phyloP scores from a whole-genome alignment of 2,329 filamentous ascomycete species.

The Aspergillus versicolor region DNA sequence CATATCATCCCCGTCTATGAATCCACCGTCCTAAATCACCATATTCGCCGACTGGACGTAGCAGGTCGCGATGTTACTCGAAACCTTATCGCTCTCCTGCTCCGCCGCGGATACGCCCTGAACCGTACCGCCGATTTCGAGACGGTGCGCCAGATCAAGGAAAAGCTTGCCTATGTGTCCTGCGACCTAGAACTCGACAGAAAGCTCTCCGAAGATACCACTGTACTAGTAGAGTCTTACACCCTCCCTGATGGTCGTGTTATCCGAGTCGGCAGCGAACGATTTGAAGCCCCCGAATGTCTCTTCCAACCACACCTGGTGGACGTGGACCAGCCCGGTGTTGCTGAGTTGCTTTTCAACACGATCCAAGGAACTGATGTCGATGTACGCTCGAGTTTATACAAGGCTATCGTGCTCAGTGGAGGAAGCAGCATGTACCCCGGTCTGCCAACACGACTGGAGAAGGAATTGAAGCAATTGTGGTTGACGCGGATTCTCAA shows the following conservation, averaged over 20 bases:
- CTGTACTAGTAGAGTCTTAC: conserved; percentile 94
- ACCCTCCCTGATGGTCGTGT: conserved; percentile 94
- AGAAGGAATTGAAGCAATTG: conserved; percentile 98
- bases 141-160: conserved; percentile 98
- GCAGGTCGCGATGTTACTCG: conserved; percentile 97
- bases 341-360: conserved; percentile 97
- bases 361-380: conserved; percentile 96
- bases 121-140: conserved; percentile 99
- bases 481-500: conserved; percentile 91
- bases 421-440: conserved; percentile 99
- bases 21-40: conserved; percentile 94
- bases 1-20: conserved; percentile 99
- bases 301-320: conserved; percentile 98
- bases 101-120: conserved; percentile 90
- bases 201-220: conserved; percentile 93
- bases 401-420: conserved; percentile 95
- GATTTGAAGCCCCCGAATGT: conserved; percentile 97
- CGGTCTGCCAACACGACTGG: conserved; percentile 85
- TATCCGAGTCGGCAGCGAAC: conserved; percentile 92
- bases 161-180: conserved; percentile 99
- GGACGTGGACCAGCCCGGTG: conserved; percentile 94
- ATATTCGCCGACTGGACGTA: conserved; percentile 90
- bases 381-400: conserved; percentile 87
- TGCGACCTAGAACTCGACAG: conserved; percentile 98
- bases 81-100: conserved; percentile 91